phyloP scores from a whole-genome alignment of 140 eudicot genomes.

The Ambrosia hybrid region DNA sequence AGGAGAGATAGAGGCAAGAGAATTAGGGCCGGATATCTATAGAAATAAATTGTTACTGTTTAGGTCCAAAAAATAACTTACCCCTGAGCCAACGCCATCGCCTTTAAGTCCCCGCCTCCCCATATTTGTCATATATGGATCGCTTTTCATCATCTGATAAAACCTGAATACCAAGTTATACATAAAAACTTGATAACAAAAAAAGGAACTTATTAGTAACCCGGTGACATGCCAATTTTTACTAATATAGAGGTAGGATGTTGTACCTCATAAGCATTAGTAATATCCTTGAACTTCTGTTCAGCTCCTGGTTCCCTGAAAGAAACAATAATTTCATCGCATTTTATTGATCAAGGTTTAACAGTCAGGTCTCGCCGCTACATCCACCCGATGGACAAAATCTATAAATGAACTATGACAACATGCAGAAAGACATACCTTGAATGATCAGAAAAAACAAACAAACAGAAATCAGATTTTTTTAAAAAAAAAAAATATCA shows the following conservation, averaged over 20 bases:
- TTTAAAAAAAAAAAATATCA: no score
- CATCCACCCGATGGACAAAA: not conserved
- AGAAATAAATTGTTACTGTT: no score
- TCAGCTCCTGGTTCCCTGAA: constrained; percentile 94
- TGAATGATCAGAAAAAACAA: no score
- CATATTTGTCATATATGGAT: constrained; percentile 88
- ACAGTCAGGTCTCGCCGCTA: not conserved
- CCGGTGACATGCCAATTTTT: not conserved
- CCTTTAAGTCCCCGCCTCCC: constrained; percentile 98
- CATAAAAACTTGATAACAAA: constrained; percentile 2
- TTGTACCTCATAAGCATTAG: no score
- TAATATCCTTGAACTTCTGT: constrained; percentile 82
- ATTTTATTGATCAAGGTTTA: not conserved
- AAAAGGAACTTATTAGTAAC: not conserved
- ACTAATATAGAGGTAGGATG: no score
- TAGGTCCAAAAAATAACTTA: no score
- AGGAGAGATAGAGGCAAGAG: no score
- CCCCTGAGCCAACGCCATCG: constrained; percentile 66
- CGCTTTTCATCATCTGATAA: constrained; percentile 95
- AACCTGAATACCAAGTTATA: constrained; percentile 48
- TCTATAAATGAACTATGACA: not conserved
- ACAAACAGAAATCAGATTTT: no score
- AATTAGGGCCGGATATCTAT: no score
- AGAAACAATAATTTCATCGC: constrained; percentile 3
- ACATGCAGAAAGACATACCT: no score